Percentiles rank a stretch among this genome's conserved stretches.
phyloP scores from a whole-genome alignment of 2,329 filamentous ascomycete genomes.

The Amauroascus verrucosus region DNA sequence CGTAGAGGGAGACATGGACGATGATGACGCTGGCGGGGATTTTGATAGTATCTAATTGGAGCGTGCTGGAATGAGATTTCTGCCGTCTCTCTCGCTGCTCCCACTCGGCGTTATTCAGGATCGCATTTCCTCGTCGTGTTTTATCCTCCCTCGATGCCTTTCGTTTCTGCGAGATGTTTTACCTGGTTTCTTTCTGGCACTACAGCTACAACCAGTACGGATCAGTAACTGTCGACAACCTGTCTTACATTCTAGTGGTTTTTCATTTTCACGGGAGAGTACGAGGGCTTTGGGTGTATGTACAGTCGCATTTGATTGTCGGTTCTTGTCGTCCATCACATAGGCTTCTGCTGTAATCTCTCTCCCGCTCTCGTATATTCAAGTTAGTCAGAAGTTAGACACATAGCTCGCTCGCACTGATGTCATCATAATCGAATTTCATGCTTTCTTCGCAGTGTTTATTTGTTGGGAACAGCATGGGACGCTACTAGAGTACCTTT shows the following conservation, averaged over 20 bases:
- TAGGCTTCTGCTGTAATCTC: conserved; percentile 8
- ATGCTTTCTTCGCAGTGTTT: background rate
- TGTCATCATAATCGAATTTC: conserved; percentile 1
- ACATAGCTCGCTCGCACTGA: background rate
- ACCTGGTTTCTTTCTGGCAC: conserved; percentile 1
- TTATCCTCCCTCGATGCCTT: background rate
- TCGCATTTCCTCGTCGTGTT: conserved; percentile 1
- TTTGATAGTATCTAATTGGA: conserved; percentile 76
- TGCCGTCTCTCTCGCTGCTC: background rate
- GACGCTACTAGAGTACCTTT: background rate
- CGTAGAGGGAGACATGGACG: conserved; percentile 91
- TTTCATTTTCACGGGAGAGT: conserved; percentile 14
- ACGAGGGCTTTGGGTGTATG: conserved; percentile 17
- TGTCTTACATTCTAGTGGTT: conserved; percentile 1
- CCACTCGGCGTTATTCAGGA: conserved; percentile 4
- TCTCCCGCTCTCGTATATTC: background rate
- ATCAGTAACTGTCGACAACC: background rate
- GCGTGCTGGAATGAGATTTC: background rate
- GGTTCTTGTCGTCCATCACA: conserved; percentile 10
- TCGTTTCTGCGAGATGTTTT: conserved; percentile 6
- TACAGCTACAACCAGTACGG: conserved; percentile 7
- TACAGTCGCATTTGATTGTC: conserved; percentile 19
- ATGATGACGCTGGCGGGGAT: conserved; percentile 89
- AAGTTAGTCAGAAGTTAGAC: conserved; percentile 4
- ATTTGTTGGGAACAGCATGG: background rate